Percentiles rank a stretch among this genome's conserved stretches.
These are phyloP conservation scores for Blastobotrys arbuscula DNA, from an alignment of 1,139 yeast genomes.

Conservation along the genomic window DNA sequence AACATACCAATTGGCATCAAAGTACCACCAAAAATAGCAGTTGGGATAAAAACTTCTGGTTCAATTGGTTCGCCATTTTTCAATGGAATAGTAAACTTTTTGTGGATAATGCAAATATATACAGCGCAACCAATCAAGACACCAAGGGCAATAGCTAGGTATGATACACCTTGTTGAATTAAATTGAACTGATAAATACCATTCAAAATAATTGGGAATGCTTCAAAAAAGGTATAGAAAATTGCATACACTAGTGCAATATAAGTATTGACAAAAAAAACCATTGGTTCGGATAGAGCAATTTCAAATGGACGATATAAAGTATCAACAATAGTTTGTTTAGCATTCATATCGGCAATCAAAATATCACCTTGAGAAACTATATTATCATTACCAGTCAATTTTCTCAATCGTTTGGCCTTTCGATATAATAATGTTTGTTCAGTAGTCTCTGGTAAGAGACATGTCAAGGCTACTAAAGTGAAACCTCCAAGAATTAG, in stretches of 20 bases:
- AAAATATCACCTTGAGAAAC: constrained; percentile 22
- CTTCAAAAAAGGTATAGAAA: constrained; percentile 56
- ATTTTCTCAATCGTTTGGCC: constrained; percentile 27
- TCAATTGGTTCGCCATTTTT: constrained; percentile 29
- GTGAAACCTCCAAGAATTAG: constrained; percentile 63
- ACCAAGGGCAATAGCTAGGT: constrained; percentile 44
- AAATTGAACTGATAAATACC: constrained; percentile 45
- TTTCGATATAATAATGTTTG: constrained; percentile 21
- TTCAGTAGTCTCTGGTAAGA: constrained; percentile 35
- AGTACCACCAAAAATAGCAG: constrained; percentile 46
- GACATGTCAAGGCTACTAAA: constrained; percentile 33
- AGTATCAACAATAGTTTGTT: constrained; percentile 38
- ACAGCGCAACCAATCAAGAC: constrained; percentile 27
- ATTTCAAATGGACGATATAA: constrained; percentile 43
- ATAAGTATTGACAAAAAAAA: constrained; percentile 39
- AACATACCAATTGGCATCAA: constrained; percentile 46
- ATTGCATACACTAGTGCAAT: constrained; percentile 50
- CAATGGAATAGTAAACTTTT: constrained; percentile 8
- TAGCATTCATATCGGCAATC: constrained; percentile 5
- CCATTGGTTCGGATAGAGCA: constrained; percentile 34
- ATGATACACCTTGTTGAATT: constrained; percentile 46
- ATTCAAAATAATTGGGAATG: constrained; percentile 51
- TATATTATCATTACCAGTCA: constrained; percentile 18
- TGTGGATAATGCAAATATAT: constrained; percentile 6
- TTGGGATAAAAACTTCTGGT: constrained; percentile 34